Conservation (phyloP, 176 grass and related monocot genomes). For the Poa annua region DNA sequence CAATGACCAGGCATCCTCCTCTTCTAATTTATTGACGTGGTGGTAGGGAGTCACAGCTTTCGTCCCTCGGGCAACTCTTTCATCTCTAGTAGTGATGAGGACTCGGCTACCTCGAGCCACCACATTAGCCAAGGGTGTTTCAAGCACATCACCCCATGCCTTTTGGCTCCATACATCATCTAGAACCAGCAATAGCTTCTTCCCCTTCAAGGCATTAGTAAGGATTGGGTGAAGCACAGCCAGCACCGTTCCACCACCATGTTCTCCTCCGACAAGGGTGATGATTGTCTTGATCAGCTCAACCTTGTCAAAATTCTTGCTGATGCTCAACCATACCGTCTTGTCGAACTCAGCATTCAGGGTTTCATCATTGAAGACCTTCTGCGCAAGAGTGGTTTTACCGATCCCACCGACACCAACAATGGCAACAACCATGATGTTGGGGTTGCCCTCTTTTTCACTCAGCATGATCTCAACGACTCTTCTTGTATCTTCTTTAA, state of each 20-base stretch:
- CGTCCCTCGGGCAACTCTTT: neutral
- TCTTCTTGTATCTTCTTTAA: conserved; percentile 22
- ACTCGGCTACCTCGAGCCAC: neutral
- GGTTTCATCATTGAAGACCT: conserved; percentile 22
- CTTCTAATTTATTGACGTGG: neutral
- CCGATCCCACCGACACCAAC: conserved; percentile 46
- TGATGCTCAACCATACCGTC: conserved; percentile 40
- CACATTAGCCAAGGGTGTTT: neutral
- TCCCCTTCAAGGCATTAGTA: neutral
- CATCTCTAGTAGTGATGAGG: conserved; percentile 16
- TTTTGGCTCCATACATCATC: conserved; percentile 11
- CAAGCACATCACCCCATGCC: neutral
- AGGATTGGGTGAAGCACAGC: accelerated
- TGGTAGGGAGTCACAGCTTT: neutral
- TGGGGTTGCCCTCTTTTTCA: neutral
- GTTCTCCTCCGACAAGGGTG: neutral
- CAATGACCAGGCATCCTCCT: conserved; percentile 11
- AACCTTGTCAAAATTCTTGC: neutral
- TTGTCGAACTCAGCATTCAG: neutral
- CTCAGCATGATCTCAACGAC: neutral
- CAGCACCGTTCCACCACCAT: neutral
- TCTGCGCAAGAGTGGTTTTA: conserved; percentile 50
- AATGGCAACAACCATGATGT: conserved; percentile 22
- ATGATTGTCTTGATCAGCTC: neutral
- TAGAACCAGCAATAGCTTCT: neutral